phyloP scores from a whole-genome alignment of 176 grass and related monocot genomes.

The Poa annua region DNA sequence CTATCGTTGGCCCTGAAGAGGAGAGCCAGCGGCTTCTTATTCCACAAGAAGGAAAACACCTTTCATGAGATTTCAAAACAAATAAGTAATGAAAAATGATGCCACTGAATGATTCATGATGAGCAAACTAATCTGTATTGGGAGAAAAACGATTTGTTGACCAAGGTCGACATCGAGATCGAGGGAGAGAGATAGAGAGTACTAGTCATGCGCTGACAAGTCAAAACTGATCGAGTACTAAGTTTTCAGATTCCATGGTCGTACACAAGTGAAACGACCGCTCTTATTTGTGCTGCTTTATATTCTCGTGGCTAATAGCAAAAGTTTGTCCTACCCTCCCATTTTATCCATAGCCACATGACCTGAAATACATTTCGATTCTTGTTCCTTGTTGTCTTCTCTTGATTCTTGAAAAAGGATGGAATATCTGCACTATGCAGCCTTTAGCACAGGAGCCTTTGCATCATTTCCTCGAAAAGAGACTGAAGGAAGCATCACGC shows the following conservation, averaged over 20 bases:
- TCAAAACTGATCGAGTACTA: constrained; percentile 18
- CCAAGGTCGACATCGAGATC: too few species aligned
- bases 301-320: constrained; percentile 34
- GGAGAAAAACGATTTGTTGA: too few species aligned
- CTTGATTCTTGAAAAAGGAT: constrained; percentile 42
- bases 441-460: constrained; percentile 50
- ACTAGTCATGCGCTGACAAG: background rate
- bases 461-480: constrained; percentile 38
- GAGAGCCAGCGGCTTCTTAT: too few species aligned
- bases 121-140: too few species aligned
- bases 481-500: constrained; percentile 39
- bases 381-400: constrained; percentile 41
- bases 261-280: constrained; percentile 45
- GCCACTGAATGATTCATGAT: too few species aligned
- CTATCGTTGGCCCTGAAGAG: too few species aligned
- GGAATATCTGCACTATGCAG: constrained; percentile 42
- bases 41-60: too few species aligned
- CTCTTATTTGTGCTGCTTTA: constrained; percentile 40
- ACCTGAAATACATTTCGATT: constrained; percentile 34
- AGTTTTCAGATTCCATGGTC: constrained; percentile 28
- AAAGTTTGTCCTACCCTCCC: constrained; percentile 46
- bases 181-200: background rate
- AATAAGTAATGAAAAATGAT: too few species aligned
- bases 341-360: constrained; percentile 45
- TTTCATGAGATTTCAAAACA: too few species aligned